A percentile compares a stretch with the other conserved stretches of the same genome.
These are phyloP conservation scores for Tricholoma furcatifolium DNA, from an alignment of 768 basidiomycete species.

Conservation along the genomic window DNA sequence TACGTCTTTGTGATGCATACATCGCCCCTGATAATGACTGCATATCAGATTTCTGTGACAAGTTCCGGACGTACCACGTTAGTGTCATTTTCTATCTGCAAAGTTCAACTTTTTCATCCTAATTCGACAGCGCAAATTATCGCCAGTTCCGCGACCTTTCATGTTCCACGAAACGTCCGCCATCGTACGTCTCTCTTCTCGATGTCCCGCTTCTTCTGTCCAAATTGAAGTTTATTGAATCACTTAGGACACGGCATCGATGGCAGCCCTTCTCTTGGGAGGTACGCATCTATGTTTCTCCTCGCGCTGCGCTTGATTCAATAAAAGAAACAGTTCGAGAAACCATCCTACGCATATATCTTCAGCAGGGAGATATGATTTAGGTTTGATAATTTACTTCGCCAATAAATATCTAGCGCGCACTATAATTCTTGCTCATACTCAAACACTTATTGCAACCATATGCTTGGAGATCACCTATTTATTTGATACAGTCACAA, in stretches of 20 bases:
- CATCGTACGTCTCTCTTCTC: constrained; percentile 43
- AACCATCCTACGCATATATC: constrained; percentile 38
- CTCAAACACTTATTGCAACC: neutral
- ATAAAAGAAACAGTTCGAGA: constrained; percentile 30
- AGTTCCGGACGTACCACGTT: constrained; percentile 64
- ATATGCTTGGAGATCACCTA: neutral
- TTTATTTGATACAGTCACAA: neutral
- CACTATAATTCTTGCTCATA: constrained; percentile 4
- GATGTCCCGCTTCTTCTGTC: neutral
- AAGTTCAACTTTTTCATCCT: neutral
- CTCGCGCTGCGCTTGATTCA: neutral
- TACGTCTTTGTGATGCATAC: constrained; percentile 1
- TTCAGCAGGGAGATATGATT: constrained; percentile 28
- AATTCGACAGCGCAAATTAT: constrained; percentile 47
- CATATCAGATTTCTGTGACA: constrained; percentile 64
- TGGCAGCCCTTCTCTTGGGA: constrained; percentile 36
- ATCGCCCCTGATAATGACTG: neutral
- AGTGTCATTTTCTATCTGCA: constrained; percentile 16
- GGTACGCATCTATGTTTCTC: constrained; percentile 16
- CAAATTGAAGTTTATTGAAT: neutral
- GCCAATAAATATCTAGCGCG: neutral
- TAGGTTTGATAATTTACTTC: constrained; percentile 10
- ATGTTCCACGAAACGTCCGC: constrained; percentile 72
- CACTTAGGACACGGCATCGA: constrained; percentile 39
- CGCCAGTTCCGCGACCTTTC: constrained; percentile 57